These are phyloP conservation scores for Ophiostoma montium DNA, from an alignment of 2,329 filamentous ascomycete species.

Conservation along the genomic window DNA sequence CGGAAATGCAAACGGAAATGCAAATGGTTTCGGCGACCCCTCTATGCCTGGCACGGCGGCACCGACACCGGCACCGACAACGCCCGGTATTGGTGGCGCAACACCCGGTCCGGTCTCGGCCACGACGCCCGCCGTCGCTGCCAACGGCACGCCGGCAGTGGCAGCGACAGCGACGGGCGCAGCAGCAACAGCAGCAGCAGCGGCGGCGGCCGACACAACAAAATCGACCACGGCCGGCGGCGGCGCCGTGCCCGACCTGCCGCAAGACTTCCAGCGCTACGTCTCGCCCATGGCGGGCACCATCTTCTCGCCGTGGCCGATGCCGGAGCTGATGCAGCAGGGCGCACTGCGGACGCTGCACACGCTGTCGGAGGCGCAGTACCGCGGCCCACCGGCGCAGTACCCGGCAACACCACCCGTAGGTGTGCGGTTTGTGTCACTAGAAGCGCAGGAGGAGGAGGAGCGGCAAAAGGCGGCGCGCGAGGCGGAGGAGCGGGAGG, in stretches of 20 bases:
- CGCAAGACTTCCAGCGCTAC: conserved; percentile 32
- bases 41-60: conserved; percentile 6
- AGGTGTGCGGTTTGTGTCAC: conserved; percentile 20
- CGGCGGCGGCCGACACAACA: neutral
- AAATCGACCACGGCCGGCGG: conserved; percentile 7
- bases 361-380: conserved; percentile 24
- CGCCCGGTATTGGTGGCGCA: conserved; percentile 2
- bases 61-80: conserved; percentile 10
- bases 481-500: conserved; percentile 23
- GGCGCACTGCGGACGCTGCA: conserved; percentile 55
- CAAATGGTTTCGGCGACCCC: neutral
- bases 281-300: conserved; percentile 42
- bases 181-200: neutral
- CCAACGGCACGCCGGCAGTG: neutral
- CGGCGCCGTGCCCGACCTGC: conserved; percentile 25
- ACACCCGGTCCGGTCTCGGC: neutral
- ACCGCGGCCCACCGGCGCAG: neutral
- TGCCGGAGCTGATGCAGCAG: conserved; percentile 51
- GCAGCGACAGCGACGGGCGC: neutral
- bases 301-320: conserved; percentile 66
- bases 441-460: conserved; percentile 41
- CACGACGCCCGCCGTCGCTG: neutral
- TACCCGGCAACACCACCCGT: conserved; percentile 41
- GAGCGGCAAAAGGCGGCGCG: conserved; percentile 30
- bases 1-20: neutral